phyloP scores from a whole-genome alignment of 441 rosid species.

The Pelargonium fulgidum region DNA sequence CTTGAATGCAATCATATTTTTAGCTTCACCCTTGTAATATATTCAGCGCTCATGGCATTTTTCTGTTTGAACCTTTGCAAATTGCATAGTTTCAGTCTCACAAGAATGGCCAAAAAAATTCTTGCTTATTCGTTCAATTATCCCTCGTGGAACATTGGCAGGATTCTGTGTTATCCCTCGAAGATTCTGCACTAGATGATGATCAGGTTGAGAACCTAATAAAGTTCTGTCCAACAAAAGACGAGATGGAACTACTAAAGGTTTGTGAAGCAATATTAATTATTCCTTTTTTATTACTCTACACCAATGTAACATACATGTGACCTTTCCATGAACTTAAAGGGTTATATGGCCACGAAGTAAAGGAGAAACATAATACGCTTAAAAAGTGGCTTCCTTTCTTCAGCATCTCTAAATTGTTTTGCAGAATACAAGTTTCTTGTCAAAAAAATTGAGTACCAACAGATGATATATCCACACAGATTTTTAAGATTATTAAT shows the following conservation, averaged over 20 bases:
- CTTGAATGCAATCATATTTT: not conserved
- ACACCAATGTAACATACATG: not conserved
- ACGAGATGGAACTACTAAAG: conserved; percentile 83
- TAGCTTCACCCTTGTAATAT: not conserved
- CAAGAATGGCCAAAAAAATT: not conserved
- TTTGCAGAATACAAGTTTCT: not conserved
- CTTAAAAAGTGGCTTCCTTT: not conserved
- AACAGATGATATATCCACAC: not conserved
- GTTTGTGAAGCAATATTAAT: conserved; percentile 27
- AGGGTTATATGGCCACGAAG: too few species aligned
- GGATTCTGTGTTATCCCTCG: conserved; percentile 78
- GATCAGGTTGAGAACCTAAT: conserved; percentile 92
- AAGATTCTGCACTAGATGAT: conserved; percentile 70
- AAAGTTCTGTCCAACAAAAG: conserved; percentile 94
- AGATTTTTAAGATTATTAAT: not conserved
- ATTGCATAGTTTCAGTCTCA: not conserved
- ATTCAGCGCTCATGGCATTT: not conserved
- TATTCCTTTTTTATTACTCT: not conserved
- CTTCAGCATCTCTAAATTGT: not conserved
- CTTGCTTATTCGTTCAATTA: not conserved
- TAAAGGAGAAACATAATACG: too few species aligned
- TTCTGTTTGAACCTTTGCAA: not conserved
- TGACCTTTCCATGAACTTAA: not conserved
- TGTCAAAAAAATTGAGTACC: not conserved
- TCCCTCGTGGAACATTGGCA: conserved; percentile 23